Conservation (phyloP, 164 flowering plant genomes). For the Umbellularia californica region DNA sequence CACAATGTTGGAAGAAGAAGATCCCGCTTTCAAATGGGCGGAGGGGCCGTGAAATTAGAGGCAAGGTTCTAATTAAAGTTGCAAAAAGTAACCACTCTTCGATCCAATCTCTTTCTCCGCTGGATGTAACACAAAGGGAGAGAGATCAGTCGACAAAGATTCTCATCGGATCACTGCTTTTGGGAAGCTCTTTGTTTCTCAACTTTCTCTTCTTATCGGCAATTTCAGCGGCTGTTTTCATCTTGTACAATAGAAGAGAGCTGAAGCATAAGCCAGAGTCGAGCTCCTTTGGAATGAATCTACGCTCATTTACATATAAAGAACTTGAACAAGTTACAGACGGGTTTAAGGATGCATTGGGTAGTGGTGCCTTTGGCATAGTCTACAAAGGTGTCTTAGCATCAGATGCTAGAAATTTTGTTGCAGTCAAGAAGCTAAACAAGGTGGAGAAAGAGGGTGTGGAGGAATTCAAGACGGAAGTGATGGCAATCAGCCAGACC, state of each 20-base stretch:
- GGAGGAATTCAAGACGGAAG: slow-evolving; percentile 15
- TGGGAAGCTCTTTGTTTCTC: slow-evolving; percentile 3
- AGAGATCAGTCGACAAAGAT: neutral
- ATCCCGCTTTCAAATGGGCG: slow-evolving; percentile 34
- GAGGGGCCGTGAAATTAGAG: neutral
- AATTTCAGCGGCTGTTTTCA: neutral
- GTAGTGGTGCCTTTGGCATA: slow-evolving; percentile 7
- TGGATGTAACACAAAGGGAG: neutral
- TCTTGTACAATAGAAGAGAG: neutral
- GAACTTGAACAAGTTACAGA: slow-evolving; percentile 7
- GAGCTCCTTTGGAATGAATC: neutral
- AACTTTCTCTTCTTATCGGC: neutral
- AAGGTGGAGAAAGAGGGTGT: slow-evolving; percentile 13
- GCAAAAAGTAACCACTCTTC: neutral
- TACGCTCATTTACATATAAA: slow-evolving; percentile 4
- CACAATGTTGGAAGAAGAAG: slow-evolving; percentile 40
- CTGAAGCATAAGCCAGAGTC: neutral
- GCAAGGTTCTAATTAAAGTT: slow-evolving; percentile 27
- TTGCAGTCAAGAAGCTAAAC: slow-evolving; percentile 20
- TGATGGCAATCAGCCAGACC: slow-evolving; percentile 6
- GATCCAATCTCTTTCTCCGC: neutral
- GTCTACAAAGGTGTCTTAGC: slow-evolving; percentile 9
- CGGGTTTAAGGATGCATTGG: slow-evolving; percentile 6
- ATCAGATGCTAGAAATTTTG: neutral
- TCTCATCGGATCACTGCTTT: slow-evolving; percentile 1